Base-by-base conservation (phyloP, 306 rosid genomes). In the Trichosanthes truncata region DNA sequence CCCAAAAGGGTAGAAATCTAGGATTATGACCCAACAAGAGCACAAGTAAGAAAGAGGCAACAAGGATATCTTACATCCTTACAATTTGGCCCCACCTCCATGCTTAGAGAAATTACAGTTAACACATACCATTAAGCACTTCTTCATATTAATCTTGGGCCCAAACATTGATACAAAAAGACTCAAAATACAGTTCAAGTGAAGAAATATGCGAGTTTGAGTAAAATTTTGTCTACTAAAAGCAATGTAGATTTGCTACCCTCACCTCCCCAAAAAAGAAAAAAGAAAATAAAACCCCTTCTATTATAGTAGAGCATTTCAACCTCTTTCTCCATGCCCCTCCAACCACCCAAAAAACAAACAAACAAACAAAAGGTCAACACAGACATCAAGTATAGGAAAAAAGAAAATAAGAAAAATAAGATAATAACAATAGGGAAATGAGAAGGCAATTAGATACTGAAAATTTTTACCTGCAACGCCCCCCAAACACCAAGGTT, bases 401-500 rank as follows among this genome's bases (percentile, higher is more conserved):
- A n/a, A n/a, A n/a, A n/a, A n/a, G n/a, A n/a, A n/a, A n/a, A 17
- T 17, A 3, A 1, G 7, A 18, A 51, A 38, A 20, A 51, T 20
- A 65, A 77, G 52, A 74, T 17, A 17, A 71, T 77, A 80, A 23
- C 48, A 21, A 69, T 49, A 77, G 21, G 63, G 81, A 67, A 79
- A 81, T 26, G 35, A 79, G 60, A 73, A 69, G 35, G 60, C 77
- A 73, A 13, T 17, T 73, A 84, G 60, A 38, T 76, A 46, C 76
- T 82, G 60, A 7, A 35, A 41, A 40, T 25, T 25, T 89, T 91
- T 88, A 92, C 98, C 85, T 89, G 92, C 77, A 85, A 81, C 15
- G 96, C 97, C 81, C 98, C 98, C 89, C 89, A 89, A 81, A 91
- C 78, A 85, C 98, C 98, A 86, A 95, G 97, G 82, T 76, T 87